phyloP scores from a whole-genome alignment of 345 rosid species.

The Eucalyptus paniculata region DNA sequence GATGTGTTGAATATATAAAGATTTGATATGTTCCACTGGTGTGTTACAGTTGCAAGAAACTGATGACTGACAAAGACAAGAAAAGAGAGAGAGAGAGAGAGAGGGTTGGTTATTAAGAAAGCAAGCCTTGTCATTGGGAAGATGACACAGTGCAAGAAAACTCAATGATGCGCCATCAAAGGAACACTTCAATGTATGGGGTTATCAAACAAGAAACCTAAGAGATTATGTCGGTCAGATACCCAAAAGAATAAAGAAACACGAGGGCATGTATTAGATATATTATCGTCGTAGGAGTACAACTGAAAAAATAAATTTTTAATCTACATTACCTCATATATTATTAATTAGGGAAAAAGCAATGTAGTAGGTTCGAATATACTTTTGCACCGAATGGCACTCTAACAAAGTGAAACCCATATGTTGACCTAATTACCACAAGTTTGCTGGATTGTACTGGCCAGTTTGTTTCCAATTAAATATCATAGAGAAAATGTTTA shows the following conservation, averaged over 20 bases:
- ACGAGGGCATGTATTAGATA: not conserved
- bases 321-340: not conserved
- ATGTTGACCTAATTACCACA: not conserved
- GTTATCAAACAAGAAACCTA: not conserved
- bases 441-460: not conserved
- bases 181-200: not conserved
- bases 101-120: not conserved
- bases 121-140: not conserved
- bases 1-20: not conserved
- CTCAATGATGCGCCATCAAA: not conserved
- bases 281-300: not conserved
- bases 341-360: not conserved
- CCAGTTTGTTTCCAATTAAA: not conserved
- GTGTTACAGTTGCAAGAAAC: not conserved
- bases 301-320: not conserved
- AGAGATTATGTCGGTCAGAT: not conserved
- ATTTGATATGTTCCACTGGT: not conserved
- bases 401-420: not conserved
- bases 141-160: not conserved
- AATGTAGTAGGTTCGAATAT: not conserved
- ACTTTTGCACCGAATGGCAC: not conserved
- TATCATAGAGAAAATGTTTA: not conserved
- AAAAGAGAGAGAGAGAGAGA: constrained; percentile 2
- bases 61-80: not conserved
- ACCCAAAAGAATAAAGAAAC: not conserved